Base-by-base conservation (phyloP, 768 basidiomycete species). In the Boletus coccyginus region DNA sequence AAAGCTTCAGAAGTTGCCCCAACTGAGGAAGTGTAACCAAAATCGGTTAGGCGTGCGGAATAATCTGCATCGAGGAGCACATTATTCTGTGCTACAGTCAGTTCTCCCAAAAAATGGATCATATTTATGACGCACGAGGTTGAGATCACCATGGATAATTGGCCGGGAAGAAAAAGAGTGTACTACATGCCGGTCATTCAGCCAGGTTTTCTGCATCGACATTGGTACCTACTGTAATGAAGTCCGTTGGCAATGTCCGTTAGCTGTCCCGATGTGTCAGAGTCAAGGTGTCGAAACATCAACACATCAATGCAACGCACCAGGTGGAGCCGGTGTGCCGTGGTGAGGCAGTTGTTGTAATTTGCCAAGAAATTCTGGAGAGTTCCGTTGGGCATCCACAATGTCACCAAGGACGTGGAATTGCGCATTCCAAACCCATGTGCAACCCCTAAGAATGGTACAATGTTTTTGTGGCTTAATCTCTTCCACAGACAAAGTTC, bases 41-140 rank as follows among this genome's bases (percentile, higher is more conserved):
- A 80, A 55, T 80, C 80, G 53, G 73, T 71, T 5, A 81, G 60
- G n/a, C 70, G 68, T 1, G 73, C 77, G 29, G 70, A 72, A 27
- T 71, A 61, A 3, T 58, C 31, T 41, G 32, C 59, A 17, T 60
- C 57, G 14, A 62, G 44, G 31, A 66, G 55, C 31, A 65, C 41
- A 17, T 65, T 65, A 3, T 52, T 58, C 63, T 65, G 35, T 33
- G 16, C 8, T 8, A 33, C 3, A 3, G 14, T 56, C 29, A 55
- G 43, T 27, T 27, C 27, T 5, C 21, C 24, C 3, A 14, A 16
- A 8, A 16, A 12, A 21, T n/a, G 21, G 7, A 31, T 3, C 4
- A 17, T n/a, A 41, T 16, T 7, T 2, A 31, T 27, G 17, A 50
- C 47, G 43, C 33, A 64, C 59, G 2, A 46, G 21, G 13, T 39